A percentile compares a stretch with the other conserved stretches of the same genome.
Conservation (phyloP, 2,329 filamentous ascomycete species). For the Ophiostoma pallidulum region DNA sequence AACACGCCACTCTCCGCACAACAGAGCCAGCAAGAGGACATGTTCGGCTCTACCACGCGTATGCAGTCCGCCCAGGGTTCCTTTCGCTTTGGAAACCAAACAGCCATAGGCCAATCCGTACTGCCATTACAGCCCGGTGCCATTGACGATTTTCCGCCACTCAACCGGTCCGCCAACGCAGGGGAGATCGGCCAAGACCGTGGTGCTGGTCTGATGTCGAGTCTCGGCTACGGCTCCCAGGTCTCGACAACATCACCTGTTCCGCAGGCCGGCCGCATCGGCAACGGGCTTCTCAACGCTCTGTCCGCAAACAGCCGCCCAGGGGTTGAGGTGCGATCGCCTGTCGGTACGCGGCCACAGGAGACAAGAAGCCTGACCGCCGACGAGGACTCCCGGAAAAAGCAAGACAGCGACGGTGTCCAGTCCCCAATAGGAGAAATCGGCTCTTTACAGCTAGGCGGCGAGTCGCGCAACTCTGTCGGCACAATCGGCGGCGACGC, state of each 20-base stretch:
- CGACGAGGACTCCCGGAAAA: slow-evolving; percentile 39
- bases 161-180: slow-evolving; percentile 44
- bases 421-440: slow-evolving; percentile 21
- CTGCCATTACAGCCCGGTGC: slow-evolving; percentile 38
- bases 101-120: slow-evolving; percentile 19
- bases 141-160: slow-evolving; percentile 53
- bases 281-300: slow-evolving; percentile 54
- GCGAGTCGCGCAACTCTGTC: slow-evolving; percentile 31
- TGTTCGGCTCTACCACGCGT: slow-evolving; percentile 31
- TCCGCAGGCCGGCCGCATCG: slow-evolving; percentile 31
- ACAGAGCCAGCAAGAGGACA: slow-evolving; percentile 39
- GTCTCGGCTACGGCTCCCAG: slow-evolving; percentile 43
- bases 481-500: slow-evolving; percentile 34
- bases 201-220: slow-evolving; percentile 41
- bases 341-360: slow-evolving; percentile 36
- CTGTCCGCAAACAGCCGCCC: slow-evolving; percentile 49
- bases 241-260: slow-evolving; percentile 27
- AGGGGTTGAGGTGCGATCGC: slow-evolving; percentile 39
- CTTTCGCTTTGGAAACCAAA: slow-evolving; percentile 41
- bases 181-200: slow-evolving; percentile 51
- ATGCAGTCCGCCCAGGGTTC: slow-evolving; percentile 34
- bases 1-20: slow-evolving; percentile 42
- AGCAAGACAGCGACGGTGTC: slow-evolving; percentile 34
- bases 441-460: slow-evolving; percentile 23
- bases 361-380: slow-evolving; percentile 32